A percentile compares a stretch with the other conserved stretches of the same genome.
Conservation (phyloP, 371 early-diverging fungal genomes). For the Parasitella parasitica region DNA sequence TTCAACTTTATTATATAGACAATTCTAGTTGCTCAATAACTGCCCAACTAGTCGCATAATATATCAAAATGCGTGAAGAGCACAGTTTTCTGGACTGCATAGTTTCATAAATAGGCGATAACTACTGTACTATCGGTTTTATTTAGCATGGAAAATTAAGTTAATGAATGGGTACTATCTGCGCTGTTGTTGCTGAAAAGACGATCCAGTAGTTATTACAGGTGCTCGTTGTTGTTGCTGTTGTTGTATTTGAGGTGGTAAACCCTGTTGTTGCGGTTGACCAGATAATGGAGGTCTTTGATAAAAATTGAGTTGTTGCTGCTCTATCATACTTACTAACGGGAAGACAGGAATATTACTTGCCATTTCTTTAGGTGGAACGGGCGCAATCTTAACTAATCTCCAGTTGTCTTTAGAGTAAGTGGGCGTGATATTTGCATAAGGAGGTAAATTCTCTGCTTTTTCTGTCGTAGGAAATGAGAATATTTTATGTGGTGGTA, state of each 20-base stretch:
- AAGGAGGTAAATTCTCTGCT: constrained; percentile 38
- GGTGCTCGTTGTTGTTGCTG: background rate
- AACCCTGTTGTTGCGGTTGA: constrained; percentile 6
- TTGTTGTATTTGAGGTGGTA: background rate
- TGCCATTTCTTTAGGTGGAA: constrained; percentile 11
- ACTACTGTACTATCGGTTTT: too few relatives aligned
- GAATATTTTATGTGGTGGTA: constrained; percentile 57
- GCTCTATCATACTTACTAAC: constrained; percentile 24
- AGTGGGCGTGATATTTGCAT: constrained; percentile 46
- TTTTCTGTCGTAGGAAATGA: constrained; percentile 54
- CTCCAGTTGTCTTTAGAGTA: constrained; percentile 47
- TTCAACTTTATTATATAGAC: too few relatives aligned
- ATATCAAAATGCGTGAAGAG: too few relatives aligned
- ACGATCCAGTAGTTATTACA: background rate
- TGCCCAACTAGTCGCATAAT: too few relatives aligned
- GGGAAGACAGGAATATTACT: background rate
- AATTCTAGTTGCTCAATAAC: too few relatives aligned
- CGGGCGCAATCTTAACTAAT: constrained; percentile 13
- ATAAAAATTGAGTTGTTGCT: constrained; percentile 23
- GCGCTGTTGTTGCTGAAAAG: background rate
- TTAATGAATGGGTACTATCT: background rate
- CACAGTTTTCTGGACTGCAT: too few relatives aligned
- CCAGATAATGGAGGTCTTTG: constrained; percentile 6
- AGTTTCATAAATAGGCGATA: too few relatives aligned
- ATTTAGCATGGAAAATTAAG: too few relatives aligned